Percentiles rank a stretch among this genome's conserved stretches.
Evolutionary conservation across 2,329 filamentous ascomycete species (phyloP).

Genomic region (Lasiodiplodia theobromae): DNA sequence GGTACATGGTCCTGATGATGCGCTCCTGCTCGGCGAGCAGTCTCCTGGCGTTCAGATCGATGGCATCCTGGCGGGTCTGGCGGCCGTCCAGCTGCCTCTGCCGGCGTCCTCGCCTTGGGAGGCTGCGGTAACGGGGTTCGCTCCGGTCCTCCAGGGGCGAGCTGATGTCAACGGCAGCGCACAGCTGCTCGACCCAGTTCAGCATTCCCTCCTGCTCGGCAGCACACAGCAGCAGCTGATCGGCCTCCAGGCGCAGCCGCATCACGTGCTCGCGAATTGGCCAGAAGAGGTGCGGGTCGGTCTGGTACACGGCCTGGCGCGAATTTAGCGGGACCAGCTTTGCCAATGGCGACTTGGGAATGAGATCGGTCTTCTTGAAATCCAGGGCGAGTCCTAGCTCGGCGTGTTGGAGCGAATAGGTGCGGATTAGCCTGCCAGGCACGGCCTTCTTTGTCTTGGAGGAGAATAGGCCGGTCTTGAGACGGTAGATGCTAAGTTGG

Average conservation of each 20-base stretch:
- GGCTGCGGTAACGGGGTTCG: slow-evolving; percentile 54
- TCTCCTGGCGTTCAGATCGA: slow-evolving; percentile 45
- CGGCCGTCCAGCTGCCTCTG: slow-evolving; percentile 45
- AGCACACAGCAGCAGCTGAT: slow-evolving; percentile 76
- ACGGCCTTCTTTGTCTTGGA: slow-evolving; percentile 49
- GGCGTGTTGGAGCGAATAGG: slow-evolving; percentile 77
- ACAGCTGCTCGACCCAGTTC: slow-evolving; percentile 71
- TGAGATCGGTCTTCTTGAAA: slow-evolving; percentile 65
- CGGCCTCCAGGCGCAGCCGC: slow-evolving; percentile 74
- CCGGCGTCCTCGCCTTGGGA: slow-evolving; percentile 52
- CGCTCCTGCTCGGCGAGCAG: slow-evolving; percentile 58
- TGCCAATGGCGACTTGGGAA: slow-evolving; percentile 54
- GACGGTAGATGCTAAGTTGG: slow-evolving; percentile 69
- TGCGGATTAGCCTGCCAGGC: slow-evolving; percentile 66
- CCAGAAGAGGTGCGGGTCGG: slow-evolving; percentile 56
- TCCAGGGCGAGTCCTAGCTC: slow-evolving; percentile 78
- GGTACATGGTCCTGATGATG: slow-evolving; percentile 56
- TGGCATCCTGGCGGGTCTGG: slow-evolving; percentile 36
- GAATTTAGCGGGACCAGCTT: slow-evolving; percentile 52
- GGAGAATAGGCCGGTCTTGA: slow-evolving; percentile 55
- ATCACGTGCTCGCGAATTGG: slow-evolving; percentile 66
- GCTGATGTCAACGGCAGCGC: slow-evolving; percentile 72
- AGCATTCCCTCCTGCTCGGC: slow-evolving; percentile 70
- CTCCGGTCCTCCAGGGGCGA: slow-evolving; percentile 67
- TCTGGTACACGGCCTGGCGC: slow-evolving; percentile 50